Conservation (phyloP, 805 yeast genomes). For the Maudiozyma barnettii region DNA sequence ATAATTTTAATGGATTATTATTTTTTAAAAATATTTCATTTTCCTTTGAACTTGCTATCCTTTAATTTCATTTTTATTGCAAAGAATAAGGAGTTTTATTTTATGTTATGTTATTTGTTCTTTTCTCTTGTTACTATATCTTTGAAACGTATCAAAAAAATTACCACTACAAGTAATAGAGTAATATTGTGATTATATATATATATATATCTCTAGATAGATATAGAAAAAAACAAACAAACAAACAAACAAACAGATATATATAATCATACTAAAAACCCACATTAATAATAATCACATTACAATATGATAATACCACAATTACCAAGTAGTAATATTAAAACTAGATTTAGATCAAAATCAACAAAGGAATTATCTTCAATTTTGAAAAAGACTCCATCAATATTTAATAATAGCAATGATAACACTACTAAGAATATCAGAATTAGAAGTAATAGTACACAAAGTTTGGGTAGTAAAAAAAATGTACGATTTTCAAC, state of each 20-base stretch:
- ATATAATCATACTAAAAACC: neutral
- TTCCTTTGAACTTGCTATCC: too few species aligned
- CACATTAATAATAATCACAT: too few species aligned
- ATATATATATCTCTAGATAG: neutral
- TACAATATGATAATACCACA: neutral
- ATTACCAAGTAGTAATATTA: neutral
- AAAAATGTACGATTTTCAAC: slow-evolving; percentile 60
- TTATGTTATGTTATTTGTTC: too few species aligned
- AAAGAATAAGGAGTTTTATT: too few species aligned
- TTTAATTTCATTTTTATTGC: too few species aligned
- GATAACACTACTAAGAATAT: neutral
- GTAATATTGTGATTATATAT: too few species aligned
- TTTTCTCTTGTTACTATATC: too few species aligned
- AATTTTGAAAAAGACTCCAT: slow-evolving; percentile 1
- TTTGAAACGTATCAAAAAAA: too few species aligned
- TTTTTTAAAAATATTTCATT: too few species aligned
- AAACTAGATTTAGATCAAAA: neutral
- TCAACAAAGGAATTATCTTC: neutral
- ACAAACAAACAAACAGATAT: neutral
- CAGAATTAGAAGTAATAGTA: neutral
- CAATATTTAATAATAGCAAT: neutral
- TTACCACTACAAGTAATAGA: too few species aligned
- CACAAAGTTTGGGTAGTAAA: neutral
- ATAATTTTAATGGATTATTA: too few species aligned
- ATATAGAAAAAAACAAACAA: neutral